phyloP scores from a whole-genome alignment of 768 basidiomycete genomes.

The Fomitopsis serialis region DNA sequence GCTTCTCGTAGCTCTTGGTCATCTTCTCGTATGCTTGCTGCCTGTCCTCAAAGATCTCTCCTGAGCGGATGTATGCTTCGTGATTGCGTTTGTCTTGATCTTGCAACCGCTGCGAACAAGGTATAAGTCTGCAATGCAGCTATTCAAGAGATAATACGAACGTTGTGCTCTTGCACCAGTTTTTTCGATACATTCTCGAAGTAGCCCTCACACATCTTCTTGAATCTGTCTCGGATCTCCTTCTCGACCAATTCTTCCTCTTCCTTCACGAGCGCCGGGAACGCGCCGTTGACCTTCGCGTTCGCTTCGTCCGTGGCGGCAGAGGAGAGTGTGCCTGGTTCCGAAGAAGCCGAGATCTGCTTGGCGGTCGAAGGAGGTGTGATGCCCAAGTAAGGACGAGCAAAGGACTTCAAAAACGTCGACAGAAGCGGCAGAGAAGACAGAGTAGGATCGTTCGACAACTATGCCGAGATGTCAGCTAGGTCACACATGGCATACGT shows the following conservation, averaged over 20 bases:
- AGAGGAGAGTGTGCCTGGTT: constrained; percentile 50
- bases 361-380: constrained; percentile 44
- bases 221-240: constrained; percentile 84
- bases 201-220: constrained; percentile 89
- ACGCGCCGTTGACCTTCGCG: constrained; percentile 26
- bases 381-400: constrained; percentile 83
- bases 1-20: constrained; percentile 92
- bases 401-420: constrained; percentile 92
- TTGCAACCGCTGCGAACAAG: constrained; percentile 69
- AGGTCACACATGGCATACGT: constrained; percentile 7
- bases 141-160: constrained; percentile 27
- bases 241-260: constrained; percentile 77
- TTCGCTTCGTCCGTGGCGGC: constrained; percentile 23
- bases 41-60: constrained; percentile 98
- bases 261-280: constrained; percentile 40
- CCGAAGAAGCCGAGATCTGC: constrained; percentile 51
- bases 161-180: constrained; percentile 86
- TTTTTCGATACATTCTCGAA: constrained; percentile 91
- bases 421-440: constrained; percentile 87
- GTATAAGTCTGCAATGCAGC: neutral
- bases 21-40: constrained; percentile 99
- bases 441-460: constrained; percentile 82
- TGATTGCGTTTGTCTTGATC: constrained; percentile 96
- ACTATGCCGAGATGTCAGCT: constrained; percentile 34
- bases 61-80: constrained; percentile 98